Conservation (phyloP, 495 filamentous ascomycete genomes). For the Trichocladium antarcticum region DNA sequence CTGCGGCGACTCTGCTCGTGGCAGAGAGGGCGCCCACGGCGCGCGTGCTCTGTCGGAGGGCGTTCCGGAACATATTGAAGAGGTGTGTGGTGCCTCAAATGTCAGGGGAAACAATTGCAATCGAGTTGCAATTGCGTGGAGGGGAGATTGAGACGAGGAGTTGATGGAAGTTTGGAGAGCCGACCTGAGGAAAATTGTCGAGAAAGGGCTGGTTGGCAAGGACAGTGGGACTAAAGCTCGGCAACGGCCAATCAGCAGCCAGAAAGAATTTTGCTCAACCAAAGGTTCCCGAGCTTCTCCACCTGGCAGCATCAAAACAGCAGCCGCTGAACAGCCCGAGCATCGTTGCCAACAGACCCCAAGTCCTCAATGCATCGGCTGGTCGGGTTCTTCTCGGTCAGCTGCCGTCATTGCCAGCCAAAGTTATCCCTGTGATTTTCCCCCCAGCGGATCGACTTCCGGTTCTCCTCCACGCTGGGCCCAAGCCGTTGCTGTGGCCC, state of each 20-base stretch:
- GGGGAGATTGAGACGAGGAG: conserved; percentile 34
- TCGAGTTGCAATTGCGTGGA: conserved; percentile 39
- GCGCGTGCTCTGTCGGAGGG: conserved; percentile 88
- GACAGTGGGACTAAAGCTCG: conserved; percentile 12
- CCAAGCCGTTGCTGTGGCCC: not conserved
- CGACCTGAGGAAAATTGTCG: conserved; percentile 30
- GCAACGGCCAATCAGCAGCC: conserved; percentile 2
- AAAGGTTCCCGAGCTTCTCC: conserved; percentile 11
- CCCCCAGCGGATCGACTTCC: not conserved
- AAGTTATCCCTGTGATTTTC: not conserved
- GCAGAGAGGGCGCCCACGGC: conserved; percentile 87
- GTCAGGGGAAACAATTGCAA: conserved; percentile 40
- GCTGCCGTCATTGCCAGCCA: not conserved
- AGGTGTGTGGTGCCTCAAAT: conserved; percentile 30
- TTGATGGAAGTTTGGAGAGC: conserved; percentile 25
- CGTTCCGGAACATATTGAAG: conserved; percentile 86
- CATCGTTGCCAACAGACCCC: not conserved
- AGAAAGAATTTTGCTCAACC: conserved; percentile 14
- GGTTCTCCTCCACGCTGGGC: not conserved
- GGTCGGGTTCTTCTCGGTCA: not conserved
- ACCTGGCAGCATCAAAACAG: conserved; percentile 10
- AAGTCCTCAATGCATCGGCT: not conserved
- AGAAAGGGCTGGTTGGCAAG: conserved; percentile 21
- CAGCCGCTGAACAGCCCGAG: not conserved
- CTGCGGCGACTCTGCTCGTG: conserved; percentile 76